These are phyloP conservation scores for Pythium apleroticum DNA, from an alignment of 352 stramenopile genomes.

Conservation along the genomic window DNA sequence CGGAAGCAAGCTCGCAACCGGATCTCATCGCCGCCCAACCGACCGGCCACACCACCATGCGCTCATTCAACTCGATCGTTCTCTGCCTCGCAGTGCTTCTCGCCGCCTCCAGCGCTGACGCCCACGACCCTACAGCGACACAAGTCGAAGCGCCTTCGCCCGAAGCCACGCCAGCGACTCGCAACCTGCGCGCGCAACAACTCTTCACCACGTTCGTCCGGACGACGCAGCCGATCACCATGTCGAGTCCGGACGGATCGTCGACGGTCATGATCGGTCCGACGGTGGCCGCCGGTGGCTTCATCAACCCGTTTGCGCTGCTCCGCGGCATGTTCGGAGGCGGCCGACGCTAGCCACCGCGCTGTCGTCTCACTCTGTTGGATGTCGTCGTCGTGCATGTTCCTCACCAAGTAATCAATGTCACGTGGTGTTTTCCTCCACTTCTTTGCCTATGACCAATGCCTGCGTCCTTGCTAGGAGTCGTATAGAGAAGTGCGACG, in stretches of 20 bases:
- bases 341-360: background rate
- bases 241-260: background rate
- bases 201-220: background rate
- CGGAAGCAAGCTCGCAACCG: background rate
- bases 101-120: background rate
- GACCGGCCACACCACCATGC: too few relatives aligned
- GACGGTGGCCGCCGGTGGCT: background rate
- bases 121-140: background rate
- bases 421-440: too few relatives aligned
- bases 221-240: background rate
- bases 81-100: background rate
- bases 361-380: background rate
- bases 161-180: background rate
- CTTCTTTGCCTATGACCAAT: too few relatives aligned
- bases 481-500: too few relatives aligned
- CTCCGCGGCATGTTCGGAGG: background rate
- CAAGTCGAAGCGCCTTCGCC: background rate
- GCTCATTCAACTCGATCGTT: background rate
- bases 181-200: background rate
- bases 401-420: too few relatives aligned
- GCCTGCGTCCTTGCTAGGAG: too few relatives aligned
- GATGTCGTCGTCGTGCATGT: too few relatives aligned
- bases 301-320: background rate
- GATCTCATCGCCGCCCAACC: background rate
- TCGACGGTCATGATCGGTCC: background rate